These are phyloP conservation scores for Graphiopsis chlorocephala DNA, from an alignment of 2,329 filamentous ascomycete species.

Conservation along the genomic window DNA sequence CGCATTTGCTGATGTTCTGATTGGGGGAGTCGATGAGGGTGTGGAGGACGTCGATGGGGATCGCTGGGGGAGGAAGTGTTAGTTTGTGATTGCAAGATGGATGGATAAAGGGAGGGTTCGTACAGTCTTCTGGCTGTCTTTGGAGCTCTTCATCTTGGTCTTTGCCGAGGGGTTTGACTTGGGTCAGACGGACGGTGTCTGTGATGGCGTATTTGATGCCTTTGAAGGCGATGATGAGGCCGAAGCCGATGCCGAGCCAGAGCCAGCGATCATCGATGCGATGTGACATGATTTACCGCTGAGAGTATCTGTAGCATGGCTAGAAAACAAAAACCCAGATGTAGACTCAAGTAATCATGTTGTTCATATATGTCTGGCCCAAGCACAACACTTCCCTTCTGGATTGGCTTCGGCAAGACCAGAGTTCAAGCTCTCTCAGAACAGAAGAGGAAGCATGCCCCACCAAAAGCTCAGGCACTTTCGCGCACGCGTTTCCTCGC, in stretches of 20 bases:
- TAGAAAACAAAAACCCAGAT: background rate
- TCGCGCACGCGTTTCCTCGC: background rate
- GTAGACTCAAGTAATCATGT: background rate
- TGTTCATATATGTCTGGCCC: background rate
- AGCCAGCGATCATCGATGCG: conserved; percentile 46
- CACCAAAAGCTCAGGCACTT: background rate
- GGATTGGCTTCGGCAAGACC: background rate
- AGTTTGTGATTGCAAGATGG: background rate
- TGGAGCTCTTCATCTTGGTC: conserved; percentile 46
- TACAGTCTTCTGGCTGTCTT: conserved; percentile 26
- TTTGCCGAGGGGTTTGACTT: conserved; percentile 62
- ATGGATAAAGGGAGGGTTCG: background rate
- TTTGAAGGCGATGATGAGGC: conserved; percentile 58
- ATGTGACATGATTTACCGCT: conserved; percentile 30
- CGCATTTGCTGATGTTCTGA: conserved; percentile 42
- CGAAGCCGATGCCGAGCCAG: conserved; percentile 50
- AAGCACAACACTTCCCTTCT: background rate
- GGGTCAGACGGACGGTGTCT: conserved; percentile 61
- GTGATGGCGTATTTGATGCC: conserved; percentile 59
- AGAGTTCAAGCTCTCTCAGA: background rate
- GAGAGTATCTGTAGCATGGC: background rate
- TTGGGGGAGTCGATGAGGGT: conserved; percentile 43
- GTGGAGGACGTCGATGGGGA: conserved; percentile 41
- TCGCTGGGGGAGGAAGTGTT: conserved; percentile 27
- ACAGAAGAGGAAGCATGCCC: background rate